These are phyloP conservation scores for Monosporascus sp. DNA, from an alignment of 2,329 filamentous ascomycete genomes.

Conservation along the genomic window DNA sequence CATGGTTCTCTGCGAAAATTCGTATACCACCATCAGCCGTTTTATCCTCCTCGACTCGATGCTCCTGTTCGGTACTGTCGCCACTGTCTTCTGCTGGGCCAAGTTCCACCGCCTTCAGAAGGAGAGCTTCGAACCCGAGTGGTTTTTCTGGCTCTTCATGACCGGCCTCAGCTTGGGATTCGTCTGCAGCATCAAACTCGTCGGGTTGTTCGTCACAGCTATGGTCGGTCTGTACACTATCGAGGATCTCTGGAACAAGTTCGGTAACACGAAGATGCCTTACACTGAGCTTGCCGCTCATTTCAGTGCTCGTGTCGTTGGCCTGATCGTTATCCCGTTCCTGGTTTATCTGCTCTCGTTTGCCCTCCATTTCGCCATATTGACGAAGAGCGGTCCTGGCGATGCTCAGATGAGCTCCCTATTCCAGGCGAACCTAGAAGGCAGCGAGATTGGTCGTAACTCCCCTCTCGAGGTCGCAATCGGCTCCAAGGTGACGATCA, in stretches of 20 bases:
- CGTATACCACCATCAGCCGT: constrained; percentile 96
- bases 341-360: constrained; percentile 95
- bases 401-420: constrained; percentile 99
- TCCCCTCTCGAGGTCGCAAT: constrained; percentile 88
- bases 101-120: constrained; percentile 88
- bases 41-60: constrained; percentile 99
- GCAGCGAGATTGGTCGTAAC: constrained; percentile 89
- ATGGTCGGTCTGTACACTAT: constrained; percentile 92
- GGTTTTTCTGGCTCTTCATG: constrained; percentile 92
- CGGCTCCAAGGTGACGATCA: constrained; percentile 85
- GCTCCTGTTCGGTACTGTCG: constrained; percentile 98
- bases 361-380: constrained; percentile 86
- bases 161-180: constrained; percentile 95
- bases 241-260: constrained; percentile 97
- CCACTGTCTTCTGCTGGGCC: constrained; percentile 93
- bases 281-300: constrained; percentile 62
- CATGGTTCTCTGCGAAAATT: constrained; percentile 98
- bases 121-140: constrained; percentile 82
- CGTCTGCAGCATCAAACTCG: constrained; percentile 97
- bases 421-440: constrained; percentile 93
- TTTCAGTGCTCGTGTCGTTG: constrained; percentile 71
- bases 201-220: constrained; percentile 91
- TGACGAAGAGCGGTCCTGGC: constrained; percentile 89
- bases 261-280: constrained; percentile 89
- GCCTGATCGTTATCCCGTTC: constrained; percentile 82